These are phyloP conservation scores for Immersiella caudata DNA, from an alignment of 495 filamentous ascomycete genomes.

Conservation along the genomic window DNA sequence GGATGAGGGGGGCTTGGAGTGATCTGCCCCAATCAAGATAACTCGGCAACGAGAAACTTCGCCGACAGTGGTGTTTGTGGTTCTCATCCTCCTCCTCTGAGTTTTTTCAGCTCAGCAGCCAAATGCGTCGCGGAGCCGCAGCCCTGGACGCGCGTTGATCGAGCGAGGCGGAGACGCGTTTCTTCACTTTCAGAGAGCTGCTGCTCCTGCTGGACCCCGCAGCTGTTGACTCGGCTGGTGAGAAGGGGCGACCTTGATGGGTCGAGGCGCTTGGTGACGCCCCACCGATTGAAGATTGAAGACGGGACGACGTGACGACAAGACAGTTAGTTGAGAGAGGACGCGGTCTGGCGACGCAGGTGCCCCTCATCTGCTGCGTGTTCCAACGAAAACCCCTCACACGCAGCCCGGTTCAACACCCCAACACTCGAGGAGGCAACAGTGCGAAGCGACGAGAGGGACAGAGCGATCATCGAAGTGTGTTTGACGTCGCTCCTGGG, in stretches of 20 bases:
- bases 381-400: constrained; percentile 15
- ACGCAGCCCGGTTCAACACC: constrained; percentile 7
- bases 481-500: not conserved
- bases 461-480: not conserved
- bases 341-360: constrained; percentile 2
- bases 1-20: constrained; percentile 1
- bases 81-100: not conserved
- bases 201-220: not conserved
- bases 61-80: not conserved
- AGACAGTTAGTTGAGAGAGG: constrained; percentile 1
- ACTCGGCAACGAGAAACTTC: constrained; percentile 9
- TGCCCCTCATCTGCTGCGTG: not conserved
- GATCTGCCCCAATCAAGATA: constrained; percentile 3
- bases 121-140: constrained; percentile 1
- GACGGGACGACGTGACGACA: constrained; percentile 13
- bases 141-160: constrained; percentile 18
- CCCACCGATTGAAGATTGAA: constrained; percentile 8
- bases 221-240: not conserved
- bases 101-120: not conserved
- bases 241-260: not conserved
- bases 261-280: not conserved
- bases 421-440: not conserved
- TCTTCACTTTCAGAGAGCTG: not conserved
- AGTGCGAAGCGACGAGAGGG: not conserved
- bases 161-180: constrained; percentile 18